Conservation (phyloP, 495 filamentous ascomycete genomes). For the Lophiotrema nucula region DNA sequence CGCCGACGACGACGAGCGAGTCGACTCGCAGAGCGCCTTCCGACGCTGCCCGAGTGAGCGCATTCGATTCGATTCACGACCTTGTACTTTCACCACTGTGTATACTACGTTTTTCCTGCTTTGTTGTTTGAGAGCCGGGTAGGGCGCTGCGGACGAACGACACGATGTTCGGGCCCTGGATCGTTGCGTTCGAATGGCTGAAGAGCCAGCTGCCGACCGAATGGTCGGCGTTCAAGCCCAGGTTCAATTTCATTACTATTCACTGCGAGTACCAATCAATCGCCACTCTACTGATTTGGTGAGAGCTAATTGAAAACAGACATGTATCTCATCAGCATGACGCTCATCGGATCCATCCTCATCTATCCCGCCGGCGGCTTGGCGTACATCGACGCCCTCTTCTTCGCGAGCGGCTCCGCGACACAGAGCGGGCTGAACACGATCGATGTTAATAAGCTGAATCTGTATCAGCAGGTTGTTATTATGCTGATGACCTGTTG, state of each 20-base stretch:
- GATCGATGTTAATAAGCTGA: constrained; percentile 70
- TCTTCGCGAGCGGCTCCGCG: constrained; percentile 73
- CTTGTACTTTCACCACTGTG: too few relatives aligned
- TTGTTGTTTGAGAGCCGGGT: too few relatives aligned
- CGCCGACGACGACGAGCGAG: too few relatives aligned
- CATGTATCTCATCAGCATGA: constrained; percentile 70
- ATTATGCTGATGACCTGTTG: constrained; percentile 58
- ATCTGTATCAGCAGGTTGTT: constrained; percentile 68
- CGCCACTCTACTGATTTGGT: too few relatives aligned
- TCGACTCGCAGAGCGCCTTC: too few relatives aligned
- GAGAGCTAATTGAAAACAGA: constrained; percentile 49
- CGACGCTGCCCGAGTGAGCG: too few relatives aligned
- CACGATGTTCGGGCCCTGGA: constrained; percentile 37
- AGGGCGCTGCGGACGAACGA: too few relatives aligned
- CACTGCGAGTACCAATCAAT: constrained; percentile 71
- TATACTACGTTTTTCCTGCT: too few relatives aligned
- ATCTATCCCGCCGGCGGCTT: constrained; percentile 64
- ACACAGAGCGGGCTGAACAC: constrained; percentile 94
- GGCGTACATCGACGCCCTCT: constrained; percentile 83
- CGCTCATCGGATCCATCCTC: constrained; percentile 71
- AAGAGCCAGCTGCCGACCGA: constrained; percentile 48
- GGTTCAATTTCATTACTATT: constrained; percentile 79
- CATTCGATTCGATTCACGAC: too few relatives aligned
- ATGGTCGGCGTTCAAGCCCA: constrained; percentile 54
- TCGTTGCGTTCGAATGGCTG: constrained; percentile 44